Base-by-base conservation (phyloP, 2,329 filamentous ascomycete genomes). In the Xylariomycetidae sp. region DNA sequence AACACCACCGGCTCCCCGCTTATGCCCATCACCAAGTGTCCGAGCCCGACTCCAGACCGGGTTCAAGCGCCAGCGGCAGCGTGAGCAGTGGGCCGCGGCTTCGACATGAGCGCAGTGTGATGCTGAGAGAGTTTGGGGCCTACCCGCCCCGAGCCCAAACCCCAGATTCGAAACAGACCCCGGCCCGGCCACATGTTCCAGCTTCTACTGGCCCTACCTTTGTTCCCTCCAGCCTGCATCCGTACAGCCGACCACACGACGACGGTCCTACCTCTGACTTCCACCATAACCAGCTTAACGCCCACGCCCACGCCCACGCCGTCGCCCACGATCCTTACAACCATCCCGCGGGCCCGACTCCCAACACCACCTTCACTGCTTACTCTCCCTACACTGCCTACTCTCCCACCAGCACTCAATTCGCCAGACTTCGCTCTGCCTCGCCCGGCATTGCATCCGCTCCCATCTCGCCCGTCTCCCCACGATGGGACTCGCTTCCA, bases 401-500 rank as follows among this genome's bases (percentile, higher is more conserved):
- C 40, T 34, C 22, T 29, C 29, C 14, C 37, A 25, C 17, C 16
- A 18, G 4, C 22, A 12, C 20, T 12, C n/a, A n/a, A n/a, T n/a
- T n/a, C n/a, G n/a, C n/a, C n/a, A n/a, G n/a, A n/a, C n/a, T n/a
- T n/a, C 10, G 17, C 22, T 33, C 31, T 18, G 19, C 32, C 31
- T 41, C 38, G 26, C 24, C 30, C 43, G 31, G 29, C 29, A 16
- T 44, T 32, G 28, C 42, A 35, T 35, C 35, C 25, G 26, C 31
- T 33, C 38, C 40, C 30, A 31, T 42, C 37, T 43, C 48, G 10
- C 43, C 48, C 8, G 40, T 57, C 25, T 64, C 62, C 14, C 56
- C 59, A 14, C 57, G 69, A 43, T 74, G 70, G 69, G 70, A 71
- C 34, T 65, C 64, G 14, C 53, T 63, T 16, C 54, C 50, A 16